Percentiles rank a stretch among this genome's conserved stretches.
These are phyloP conservation scores for Trichoderma hamatum DNA, from an alignment of 2,329 filamentous ascomycete genomes.

Conservation along the genomic window DNA sequence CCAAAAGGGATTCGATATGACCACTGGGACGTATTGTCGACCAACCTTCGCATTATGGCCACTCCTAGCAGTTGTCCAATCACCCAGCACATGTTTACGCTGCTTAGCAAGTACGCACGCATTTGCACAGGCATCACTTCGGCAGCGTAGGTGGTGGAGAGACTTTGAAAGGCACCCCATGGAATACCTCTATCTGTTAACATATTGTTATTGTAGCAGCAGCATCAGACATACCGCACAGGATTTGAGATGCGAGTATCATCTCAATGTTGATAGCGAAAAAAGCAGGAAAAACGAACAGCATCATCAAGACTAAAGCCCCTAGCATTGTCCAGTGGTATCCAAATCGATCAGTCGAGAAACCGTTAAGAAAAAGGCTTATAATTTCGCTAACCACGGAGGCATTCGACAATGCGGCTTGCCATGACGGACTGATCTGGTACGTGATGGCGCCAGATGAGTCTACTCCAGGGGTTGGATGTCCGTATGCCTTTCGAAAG, in stretches of 20 bases:
- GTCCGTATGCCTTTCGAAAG: constrained; percentile 9
- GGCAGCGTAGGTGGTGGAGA: constrained; percentile 51
- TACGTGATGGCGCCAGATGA: constrained; percentile 26
- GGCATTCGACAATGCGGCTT: constrained; percentile 51
- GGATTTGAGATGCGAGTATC: too few species aligned
- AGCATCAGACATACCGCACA: neutral
- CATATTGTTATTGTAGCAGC: neutral
- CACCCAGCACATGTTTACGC: constrained; percentile 52
- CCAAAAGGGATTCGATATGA: constrained; percentile 52
- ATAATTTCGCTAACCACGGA: constrained; percentile 52
- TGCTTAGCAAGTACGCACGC: constrained; percentile 49
- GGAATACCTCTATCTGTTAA: constrained; percentile 37
- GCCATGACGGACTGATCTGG: constrained; percentile 53
- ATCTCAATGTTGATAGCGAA: constrained; percentile 47
- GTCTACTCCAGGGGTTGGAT: neutral
- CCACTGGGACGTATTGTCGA: constrained; percentile 40
- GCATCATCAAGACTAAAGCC: constrained; percentile 33
- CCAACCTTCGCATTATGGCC: too few species aligned
- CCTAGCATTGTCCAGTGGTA: constrained; percentile 49
- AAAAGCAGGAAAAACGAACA: constrained; percentile 53
- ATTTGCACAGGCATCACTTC: constrained; percentile 46
- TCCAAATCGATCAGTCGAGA: constrained; percentile 43
- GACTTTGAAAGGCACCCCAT: constrained; percentile 49
- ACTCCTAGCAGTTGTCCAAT: too few species aligned
- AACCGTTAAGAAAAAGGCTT: constrained; percentile 39